Base-by-base conservation (phyloP, 257 asterid genomes). In the Phtheirospermum japonicum region DNA sequence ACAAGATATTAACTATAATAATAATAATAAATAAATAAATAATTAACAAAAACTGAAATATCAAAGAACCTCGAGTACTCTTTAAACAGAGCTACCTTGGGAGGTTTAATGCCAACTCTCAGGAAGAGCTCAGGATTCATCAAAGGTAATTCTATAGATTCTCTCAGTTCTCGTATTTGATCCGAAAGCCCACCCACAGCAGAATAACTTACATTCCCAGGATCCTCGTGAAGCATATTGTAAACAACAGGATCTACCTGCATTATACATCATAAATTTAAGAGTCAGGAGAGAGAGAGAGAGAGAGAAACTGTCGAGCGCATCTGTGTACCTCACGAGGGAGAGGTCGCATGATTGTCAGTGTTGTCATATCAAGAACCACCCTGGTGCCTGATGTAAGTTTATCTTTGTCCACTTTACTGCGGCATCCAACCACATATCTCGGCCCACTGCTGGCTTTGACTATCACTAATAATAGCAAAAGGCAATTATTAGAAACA, bases 171-270 rank as follows among this genome's bases (percentile, higher is more conserved):
- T 45, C 97, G 78, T 48, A 91, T 91, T 76, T 91, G 98, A 83
- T 91, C 98, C 5, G 90, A 83, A 60, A 88, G 77, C 43, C 98
- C 96, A 79, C 98, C 98, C 57, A 91, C 98, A 34, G 98, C 98
- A 48, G 97, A 88, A 73, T 91, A 91, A 71, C 97, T 91, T 52
- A 91, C 79, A 72, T 91, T 91, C 57, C 97, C 98, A n/a, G 95
- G 98, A 74, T 91, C 96, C 73, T 91, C 98, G 70, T 91, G 98
- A 76, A 91, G 98, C 98, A 91, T 91, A 71, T 83, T 91, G 67
- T 91, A 86, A 42, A 91, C 98, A 70, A 86, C 95, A 58, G 97
- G 97, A 77, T 92, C 98, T 32, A 92, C 98, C 98, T 90, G 80
- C 60, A 71, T 55, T 43, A 67, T 57, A 74, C 58, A 74, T 43